Conservation (phyloP, 345 rosid species). For the Eucalyptus leucophloia region DNA sequence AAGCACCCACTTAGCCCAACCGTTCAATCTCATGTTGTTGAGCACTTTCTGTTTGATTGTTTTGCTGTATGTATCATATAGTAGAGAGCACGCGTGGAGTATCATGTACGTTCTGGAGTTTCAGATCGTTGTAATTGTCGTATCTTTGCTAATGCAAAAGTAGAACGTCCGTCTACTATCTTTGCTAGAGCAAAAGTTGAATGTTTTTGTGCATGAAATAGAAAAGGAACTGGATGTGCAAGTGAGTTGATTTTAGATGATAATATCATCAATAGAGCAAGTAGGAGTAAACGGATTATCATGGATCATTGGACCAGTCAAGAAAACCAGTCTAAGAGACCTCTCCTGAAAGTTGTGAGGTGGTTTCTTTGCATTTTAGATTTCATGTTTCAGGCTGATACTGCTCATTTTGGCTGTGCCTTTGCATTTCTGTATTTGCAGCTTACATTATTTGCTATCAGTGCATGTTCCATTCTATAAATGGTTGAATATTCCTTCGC, state of each 20-base stretch:
- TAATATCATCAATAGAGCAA: not conserved
- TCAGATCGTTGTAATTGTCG: not conserved
- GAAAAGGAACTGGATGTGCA: not conserved
- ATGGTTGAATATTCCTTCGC: not conserved
- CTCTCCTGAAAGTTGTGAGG: not conserved
- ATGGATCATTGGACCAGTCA: not conserved
- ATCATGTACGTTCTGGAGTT: not conserved
- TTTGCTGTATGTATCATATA: not conserved
- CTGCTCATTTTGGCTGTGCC: not conserved
- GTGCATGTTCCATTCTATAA: not conserved
- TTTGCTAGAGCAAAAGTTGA: not conserved
- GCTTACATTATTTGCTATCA: not conserved
- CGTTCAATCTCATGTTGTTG: not conserved
- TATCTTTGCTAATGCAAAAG: not conserved
- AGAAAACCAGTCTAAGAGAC: not conserved
- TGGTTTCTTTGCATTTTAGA: not conserved
- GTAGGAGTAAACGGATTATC: not conserved
- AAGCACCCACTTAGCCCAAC: not conserved
- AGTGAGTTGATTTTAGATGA: not conserved
- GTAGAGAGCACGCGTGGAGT: not conserved
- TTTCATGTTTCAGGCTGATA: not conserved
- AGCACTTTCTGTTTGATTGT: not conserved
- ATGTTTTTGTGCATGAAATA: not conserved
- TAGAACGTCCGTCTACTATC: not conserved
- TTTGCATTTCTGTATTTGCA: not conserved